Base-by-base conservation (phyloP, 805 yeast genomes). In the Wickerhamiella musiphila region DNA sequence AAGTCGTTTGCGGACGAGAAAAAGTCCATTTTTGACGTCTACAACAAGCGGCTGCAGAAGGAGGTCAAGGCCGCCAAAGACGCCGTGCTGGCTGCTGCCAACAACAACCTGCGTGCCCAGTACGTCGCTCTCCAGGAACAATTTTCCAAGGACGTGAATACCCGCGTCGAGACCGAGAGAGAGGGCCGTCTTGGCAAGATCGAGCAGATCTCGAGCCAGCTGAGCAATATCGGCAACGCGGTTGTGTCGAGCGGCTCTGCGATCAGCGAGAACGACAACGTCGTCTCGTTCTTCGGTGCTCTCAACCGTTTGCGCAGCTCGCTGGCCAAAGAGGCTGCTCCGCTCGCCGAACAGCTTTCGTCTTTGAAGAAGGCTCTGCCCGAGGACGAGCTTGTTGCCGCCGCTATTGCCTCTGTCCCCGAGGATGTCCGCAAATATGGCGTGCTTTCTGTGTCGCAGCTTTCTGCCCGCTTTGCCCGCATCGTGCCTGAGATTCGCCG, bases 401-500 rank as follows among this genome's bases (percentile, higher is more conserved):
- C 63, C 18, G 69, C 73, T 4, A 35, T 70, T 21, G 49, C 51
- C 5, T 47, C 68, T 4, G 52, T 73, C 32, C 70, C 75, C 27
- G 49, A 53, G 11, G 56, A 54, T 7, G 60, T 58, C 2, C 51
- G 60, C 32, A 42, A 58, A 24, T 52, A 58, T 18, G 78, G 92
- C 24, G 70, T 86, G 18, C 61, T 84, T 41, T 71, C 92, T 10
- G 72, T 68, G 40, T 67, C 82, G 18, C 94, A 83, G 57, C 63
- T 83, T 28, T 65, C 76, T 39, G 63, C 78, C 25, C 72, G 93
- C 47, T 81, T 93, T 79, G 69, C 72, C 41, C 59, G 73, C 33
- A 64, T 90, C 37, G 73, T 67, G 15, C 90, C 92, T 11, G 93
- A 86, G 57, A 69, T 90, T 50, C 74, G 93, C 54, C 70, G 82